Evolutionary conservation across 23 red algal genomes (phyloP), one percentile per base, ranked within the genome.

Genomic region (Gracilaria domingensis): DNA sequence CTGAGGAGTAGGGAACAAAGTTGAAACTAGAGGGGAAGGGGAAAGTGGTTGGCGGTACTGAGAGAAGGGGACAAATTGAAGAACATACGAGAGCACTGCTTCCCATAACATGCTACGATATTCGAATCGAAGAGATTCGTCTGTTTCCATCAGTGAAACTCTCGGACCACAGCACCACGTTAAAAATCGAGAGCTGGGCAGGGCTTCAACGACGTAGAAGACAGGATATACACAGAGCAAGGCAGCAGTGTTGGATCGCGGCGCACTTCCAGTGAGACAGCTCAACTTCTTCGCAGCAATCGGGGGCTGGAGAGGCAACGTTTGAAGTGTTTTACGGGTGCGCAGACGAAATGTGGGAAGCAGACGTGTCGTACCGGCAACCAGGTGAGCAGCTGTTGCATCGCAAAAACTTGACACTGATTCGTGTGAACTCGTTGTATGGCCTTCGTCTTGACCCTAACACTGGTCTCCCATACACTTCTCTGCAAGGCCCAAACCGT

Each of bases 241-340:
- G 71, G 20, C 71, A 75, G 45, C 12, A n/a, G 35, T 75, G 71
- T 23, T 75, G 71, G 71, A 21, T 75, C 7, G 71, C 71, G 8
- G 32, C 71, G 8, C 40, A 75, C 14, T 44, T 48, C 16, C 35
- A 71, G 20, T 71, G 12, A 28, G 17, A 71, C 8, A 20, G 24
- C 24, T 11, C 24, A 29, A 30, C 11, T 62, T 0, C 8, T 2
- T 62, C 59, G 59, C 24, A 62, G 13, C n/a, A 62, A 18, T 62
- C 24, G 21, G 2, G 2, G 4, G 24, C 21, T 0, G 29, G 24
- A 29, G 2, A 28, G 4, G 4, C 24, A 8, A 4, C 59, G 33
- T 73, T 73, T 5, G 16, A 73, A 37, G 34, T 73, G 1, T 73
- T 23, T 24, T 73, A 73, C 35, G 67, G 33, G 1, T 44, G 67